Evolutionary conservation across 306 rosid species (phyloP), one percentile per base, ranked within the genome.

Genomic region (Oxytropis ochrocephala): DNA sequence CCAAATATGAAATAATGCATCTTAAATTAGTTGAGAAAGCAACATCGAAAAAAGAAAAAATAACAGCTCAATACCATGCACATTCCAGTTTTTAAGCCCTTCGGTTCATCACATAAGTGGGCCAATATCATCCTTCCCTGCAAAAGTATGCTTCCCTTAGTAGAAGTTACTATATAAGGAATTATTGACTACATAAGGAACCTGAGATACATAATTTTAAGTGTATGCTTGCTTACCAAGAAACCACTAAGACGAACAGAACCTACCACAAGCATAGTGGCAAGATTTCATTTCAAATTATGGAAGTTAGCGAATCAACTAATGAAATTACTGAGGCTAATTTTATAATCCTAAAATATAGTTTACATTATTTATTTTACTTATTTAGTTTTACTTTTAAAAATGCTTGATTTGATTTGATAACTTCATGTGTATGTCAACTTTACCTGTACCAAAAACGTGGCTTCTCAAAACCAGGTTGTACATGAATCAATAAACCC

Each of bases 41-140:
- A 72, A 39, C 55, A 65, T 71, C 14, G 11, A n/a, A n/a, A n/a
- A n/a, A n/a, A n/a, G n/a, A n/a, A 78, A 65, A 53, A 49, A 47
- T 30, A 51, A 75, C 44, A 60, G 66, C 6, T 52, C 14, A 81
- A 73, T 91, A 94, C 99, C 99, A 91, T 84, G 97, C 97, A 94
- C 99, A 94, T 91, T 72, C 96, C 97, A 68, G 97, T 94, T 89
- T 94, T 94, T 85, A 94, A 72, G 74, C 97, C 99, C 83, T 88
- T 94, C 13, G 99, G 97, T 82, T 94, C 99, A 78, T 94, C 99
- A 64, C 99, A 94, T 76, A 94, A 79, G 83, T 94, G 99, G 60
- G 96, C 79, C 70, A 94, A 86, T 74, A 94, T 89, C 97, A 94
- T 76, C 79, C 99, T 85, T 75, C 99, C 97, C 97, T 94, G 92